Evolutionary conservation across 345 rosid species (phyloP).

Genomic region (Firmiana major): DNA sequence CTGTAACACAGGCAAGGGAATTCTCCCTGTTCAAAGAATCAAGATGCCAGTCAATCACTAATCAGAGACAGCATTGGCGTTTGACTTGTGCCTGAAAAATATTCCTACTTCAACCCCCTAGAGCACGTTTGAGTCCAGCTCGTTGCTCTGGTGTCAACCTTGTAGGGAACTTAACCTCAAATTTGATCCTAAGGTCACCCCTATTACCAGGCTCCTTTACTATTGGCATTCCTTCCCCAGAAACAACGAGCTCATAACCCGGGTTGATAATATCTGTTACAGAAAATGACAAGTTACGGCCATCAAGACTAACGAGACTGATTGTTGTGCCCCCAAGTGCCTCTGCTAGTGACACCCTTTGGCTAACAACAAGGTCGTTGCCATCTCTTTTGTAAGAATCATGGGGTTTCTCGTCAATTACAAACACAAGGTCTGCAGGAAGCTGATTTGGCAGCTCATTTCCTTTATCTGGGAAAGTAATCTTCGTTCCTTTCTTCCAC

Average conservation of each 20-base stretch:
- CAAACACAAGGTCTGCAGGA: conserved; percentile 86
- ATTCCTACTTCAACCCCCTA: conserved; percentile 47
- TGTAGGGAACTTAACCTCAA: conserved; percentile 87
- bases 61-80: neutral
- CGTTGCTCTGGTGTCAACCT: conserved; percentile 65
- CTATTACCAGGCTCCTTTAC: conserved; percentile 70
- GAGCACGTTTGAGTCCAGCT: conserved; percentile 62
- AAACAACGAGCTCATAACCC: conserved; percentile 70
- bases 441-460: conserved; percentile 84
- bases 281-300: conserved; percentile 50
- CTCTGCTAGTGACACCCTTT: conserved; percentile 61
- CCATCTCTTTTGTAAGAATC: conserved; percentile 68
- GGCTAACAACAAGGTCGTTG: conserved; percentile 62
- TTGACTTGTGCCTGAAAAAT: neutral
- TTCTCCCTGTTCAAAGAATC: neutral
- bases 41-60: neutral
- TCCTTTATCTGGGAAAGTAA: conserved; percentile 89
- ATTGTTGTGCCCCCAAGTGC: conserved; percentile 78
- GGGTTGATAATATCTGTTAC: conserved; percentile 75
- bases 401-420: conserved; percentile 83
- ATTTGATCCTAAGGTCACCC: conserved; percentile 72
- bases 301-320: conserved; percentile 57
- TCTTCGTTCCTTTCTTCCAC: conserved; percentile 96
- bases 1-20: neutral
- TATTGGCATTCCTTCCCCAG: conserved; percentile 88